Conservation (phyloP, 371 early-diverging fungal genomes). For the Mucor velutinosus region DNA sequence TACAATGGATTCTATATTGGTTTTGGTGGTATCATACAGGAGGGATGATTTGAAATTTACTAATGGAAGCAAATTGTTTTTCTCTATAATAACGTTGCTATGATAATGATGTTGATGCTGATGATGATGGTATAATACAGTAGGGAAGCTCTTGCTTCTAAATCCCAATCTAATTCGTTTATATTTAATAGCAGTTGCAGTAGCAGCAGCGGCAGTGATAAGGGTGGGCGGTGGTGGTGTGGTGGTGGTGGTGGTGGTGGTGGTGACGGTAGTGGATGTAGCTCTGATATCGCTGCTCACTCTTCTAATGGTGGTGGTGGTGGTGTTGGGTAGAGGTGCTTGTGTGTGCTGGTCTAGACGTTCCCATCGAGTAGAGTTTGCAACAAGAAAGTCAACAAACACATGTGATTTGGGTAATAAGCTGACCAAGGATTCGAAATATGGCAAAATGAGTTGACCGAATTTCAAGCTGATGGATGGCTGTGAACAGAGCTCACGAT, state of each 20-base stretch:
- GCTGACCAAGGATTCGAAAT: conserved; percentile 73
- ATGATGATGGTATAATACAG: conserved; percentile 13
- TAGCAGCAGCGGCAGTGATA: not conserved
- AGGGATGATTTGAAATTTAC: not conserved
- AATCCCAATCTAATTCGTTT: conserved; percentile 13
- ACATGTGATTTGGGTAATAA: conserved; percentile 61
- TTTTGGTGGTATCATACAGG: not conserved
- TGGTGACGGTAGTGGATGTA: not conserved
- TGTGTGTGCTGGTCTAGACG: conserved; percentile 1
- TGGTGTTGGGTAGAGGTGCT: not conserved
- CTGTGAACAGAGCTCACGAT: conserved; percentile 73
- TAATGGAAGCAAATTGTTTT: not conserved
- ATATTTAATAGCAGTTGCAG: not conserved
- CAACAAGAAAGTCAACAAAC: conserved; percentile 35
- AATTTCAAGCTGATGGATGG: conserved; percentile 79
- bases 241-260: not conserved
- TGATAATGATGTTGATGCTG: not conserved
- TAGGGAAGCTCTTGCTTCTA: conserved; percentile 18
- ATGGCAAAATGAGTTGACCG: conserved; percentile 82
- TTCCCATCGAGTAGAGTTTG: conserved; percentile 50
- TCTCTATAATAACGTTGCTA: conserved; percentile 1
- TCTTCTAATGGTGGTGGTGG: not conserved
- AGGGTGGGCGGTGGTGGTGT: not conserved
- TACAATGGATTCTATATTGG: conserved; percentile 6
- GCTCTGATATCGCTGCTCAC: conserved; percentile 6